Evolutionary conservation across 805 yeast species (phyloP).

Genomic region (Cyberlindnera nakhonratchasimensis): DNA sequence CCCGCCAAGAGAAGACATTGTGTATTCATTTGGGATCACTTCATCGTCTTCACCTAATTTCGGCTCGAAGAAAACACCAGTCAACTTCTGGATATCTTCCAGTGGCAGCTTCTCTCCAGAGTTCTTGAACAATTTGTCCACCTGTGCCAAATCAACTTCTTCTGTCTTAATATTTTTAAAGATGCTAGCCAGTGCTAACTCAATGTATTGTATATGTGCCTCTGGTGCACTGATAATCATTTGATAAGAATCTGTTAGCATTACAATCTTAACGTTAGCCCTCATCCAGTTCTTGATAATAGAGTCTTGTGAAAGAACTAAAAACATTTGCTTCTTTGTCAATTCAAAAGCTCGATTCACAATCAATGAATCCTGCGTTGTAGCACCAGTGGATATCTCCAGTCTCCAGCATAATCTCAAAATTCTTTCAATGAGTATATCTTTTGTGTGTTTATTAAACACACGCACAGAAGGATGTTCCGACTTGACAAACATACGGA

Average conservation of each 20-base stretch:
- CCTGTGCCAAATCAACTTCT: slow-evolving; percentile 17
- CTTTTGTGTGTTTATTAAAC: slow-evolving; percentile 7
- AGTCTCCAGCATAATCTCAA: slow-evolving; percentile 20
- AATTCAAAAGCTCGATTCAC: slow-evolving; percentile 21
- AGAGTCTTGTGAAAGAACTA: slow-evolving; percentile 20
- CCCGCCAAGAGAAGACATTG: slow-evolving; percentile 20
- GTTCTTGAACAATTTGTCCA: slow-evolving; percentile 12
- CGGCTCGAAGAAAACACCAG: slow-evolving; percentile 25
- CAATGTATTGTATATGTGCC: slow-evolving; percentile 26
- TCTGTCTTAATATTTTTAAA: slow-evolving; percentile 14
- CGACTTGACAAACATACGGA: slow-evolving; percentile 13
- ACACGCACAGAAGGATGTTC: slow-evolving; percentile 8
- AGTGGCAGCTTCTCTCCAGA: slow-evolving; percentile 18
- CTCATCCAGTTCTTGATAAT: slow-evolving; percentile 27
- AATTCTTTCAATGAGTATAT: slow-evolving; percentile 7
- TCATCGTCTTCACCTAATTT: slow-evolving; percentile 5
- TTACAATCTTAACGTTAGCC: slow-evolving; percentile 24
- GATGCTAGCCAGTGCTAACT: slow-evolving; percentile 20
- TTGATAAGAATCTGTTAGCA: slow-evolving; percentile 19
- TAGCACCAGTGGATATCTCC: slow-evolving; percentile 10
- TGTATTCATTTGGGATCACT: slow-evolving; percentile 8
- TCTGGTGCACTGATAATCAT: slow-evolving; percentile 24
- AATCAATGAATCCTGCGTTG: slow-evolving; percentile 20
- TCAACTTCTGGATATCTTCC: slow-evolving; percentile 23
- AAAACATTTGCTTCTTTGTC: slow-evolving; percentile 20